A percentile compares a stretch with the other conserved stretches of the same genome.
phyloP scores from a whole-genome alignment of 495 filamentous ascomycete genomes.

The Penicillium verhagenii region DNA sequence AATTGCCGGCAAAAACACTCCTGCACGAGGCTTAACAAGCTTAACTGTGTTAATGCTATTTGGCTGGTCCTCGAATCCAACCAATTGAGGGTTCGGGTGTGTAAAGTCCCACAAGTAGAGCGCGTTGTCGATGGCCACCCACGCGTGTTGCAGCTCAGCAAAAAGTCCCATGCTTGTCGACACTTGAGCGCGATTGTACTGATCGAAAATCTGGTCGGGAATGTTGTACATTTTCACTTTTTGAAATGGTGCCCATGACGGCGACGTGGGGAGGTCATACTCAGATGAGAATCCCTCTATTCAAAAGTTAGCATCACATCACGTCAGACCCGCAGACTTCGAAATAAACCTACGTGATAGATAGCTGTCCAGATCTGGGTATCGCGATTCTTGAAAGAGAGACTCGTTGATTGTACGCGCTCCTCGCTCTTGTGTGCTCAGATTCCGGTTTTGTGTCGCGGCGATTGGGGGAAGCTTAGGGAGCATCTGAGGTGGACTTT shows the following conservation, averaged over 20 bases:
- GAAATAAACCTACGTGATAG: slow-evolving; percentile 69
- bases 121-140: slow-evolving; percentile 92
- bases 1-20: slow-evolving; percentile 81
- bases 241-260: slow-evolving; percentile 87
- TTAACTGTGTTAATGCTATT: slow-evolving; percentile 84
- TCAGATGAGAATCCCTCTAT: slow-evolving; percentile 84
- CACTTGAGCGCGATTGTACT: slow-evolving; percentile 80
- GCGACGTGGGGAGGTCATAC: slow-evolving; percentile 68
- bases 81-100: slow-evolving; percentile 77
- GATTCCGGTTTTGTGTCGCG: slow-evolving; percentile 36
- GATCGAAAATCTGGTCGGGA: slow-evolving; percentile 83
- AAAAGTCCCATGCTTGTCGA: slow-evolving; percentile 90
- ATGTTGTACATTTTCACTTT: slow-evolving; percentile 77
- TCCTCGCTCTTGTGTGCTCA: slow-evolving; percentile 73
- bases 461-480: slow-evolving; percentile 39
- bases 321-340: neutral
- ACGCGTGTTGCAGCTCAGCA: slow-evolving; percentile 88
- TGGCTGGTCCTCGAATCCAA: slow-evolving; percentile 86
- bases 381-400: slow-evolving; percentile 70
- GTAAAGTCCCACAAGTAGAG: slow-evolving; percentile 99
- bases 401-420: slow-evolving; percentile 80
- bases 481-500: slow-evolving; percentile 23
- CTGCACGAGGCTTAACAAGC: slow-evolving; percentile 70
- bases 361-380: slow-evolving; percentile 87
- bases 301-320: neutral